Evolutionary conservation across 495 filamentous ascomycete genomes (phyloP).

Genomic region (Niebla homalea): DNA sequence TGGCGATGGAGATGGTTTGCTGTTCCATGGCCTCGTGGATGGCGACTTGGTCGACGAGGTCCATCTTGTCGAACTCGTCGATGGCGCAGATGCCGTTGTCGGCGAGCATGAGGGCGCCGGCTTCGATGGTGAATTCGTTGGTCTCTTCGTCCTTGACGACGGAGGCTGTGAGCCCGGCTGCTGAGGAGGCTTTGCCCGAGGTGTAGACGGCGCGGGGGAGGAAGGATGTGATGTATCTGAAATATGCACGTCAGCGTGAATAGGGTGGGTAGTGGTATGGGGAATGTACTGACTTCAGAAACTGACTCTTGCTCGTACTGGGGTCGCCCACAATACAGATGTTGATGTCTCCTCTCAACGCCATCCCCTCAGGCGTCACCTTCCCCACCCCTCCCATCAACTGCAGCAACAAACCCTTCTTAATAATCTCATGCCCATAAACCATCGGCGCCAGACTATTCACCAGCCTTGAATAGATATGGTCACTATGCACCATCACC

Average conservation of each 20-base stretch:
- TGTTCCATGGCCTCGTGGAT: slow-evolving; percentile 99
- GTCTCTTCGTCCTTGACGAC: slow-evolving; percentile 98
- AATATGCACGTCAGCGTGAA: background rate
- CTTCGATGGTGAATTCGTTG: slow-evolving; percentile 97
- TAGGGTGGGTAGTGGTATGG: background rate
- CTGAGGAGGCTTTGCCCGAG: slow-evolving; percentile 93
- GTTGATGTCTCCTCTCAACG: slow-evolving; percentile 91
- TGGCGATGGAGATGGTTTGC: slow-evolving; percentile 98
- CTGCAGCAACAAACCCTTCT: slow-evolving; percentile 90
- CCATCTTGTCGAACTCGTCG: slow-evolving; percentile 99
- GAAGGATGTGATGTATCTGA: slow-evolving; percentile 79
- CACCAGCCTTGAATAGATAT: slow-evolving; percentile 87
- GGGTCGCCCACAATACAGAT: slow-evolving; percentile 98
- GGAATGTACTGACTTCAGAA: slow-evolving; percentile 57
- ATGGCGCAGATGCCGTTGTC: slow-evolving; percentile 97
- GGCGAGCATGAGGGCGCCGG: slow-evolving; percentile 93
- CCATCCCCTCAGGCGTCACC: slow-evolving; percentile 74
- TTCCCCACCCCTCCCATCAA: slow-evolving; percentile 89
- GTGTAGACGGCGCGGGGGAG: slow-evolving; percentile 95
- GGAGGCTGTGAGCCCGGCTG: slow-evolving; percentile 91
- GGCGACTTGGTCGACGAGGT: slow-evolving; percentile 91
- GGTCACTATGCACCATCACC: slow-evolving; percentile 84
- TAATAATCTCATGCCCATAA: slow-evolving; percentile 93
- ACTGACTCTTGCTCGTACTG: slow-evolving; percentile 96
- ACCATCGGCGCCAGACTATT: slow-evolving; percentile 95